phyloP scores from a whole-genome alignment of 345 rosid species.

The Turritis glabra region DNA sequence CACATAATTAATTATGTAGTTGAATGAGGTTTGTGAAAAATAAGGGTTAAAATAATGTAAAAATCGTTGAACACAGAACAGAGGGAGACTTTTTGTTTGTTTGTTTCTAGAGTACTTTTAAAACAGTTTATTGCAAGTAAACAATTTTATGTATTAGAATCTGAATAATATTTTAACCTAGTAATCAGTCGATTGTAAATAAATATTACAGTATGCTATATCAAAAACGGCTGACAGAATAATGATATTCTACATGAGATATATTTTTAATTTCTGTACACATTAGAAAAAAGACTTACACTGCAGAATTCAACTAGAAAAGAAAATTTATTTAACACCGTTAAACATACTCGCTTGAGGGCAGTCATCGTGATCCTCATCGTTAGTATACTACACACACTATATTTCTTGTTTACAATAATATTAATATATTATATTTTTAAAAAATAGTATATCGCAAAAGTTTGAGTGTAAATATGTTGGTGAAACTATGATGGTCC shows the following conservation, averaged over 20 bases:
- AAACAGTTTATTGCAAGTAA: not conserved
- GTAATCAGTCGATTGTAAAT: not conserved
- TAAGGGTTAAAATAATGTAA: not conserved
- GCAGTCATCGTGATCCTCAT: not conserved
- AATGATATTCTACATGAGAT: not conserved
- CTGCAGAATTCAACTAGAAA: not conserved
- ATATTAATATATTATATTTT: too few species aligned
- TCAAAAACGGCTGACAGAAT: not conserved
- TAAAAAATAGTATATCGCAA: not conserved
- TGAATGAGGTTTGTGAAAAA: not conserved
- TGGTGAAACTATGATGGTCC: slow-evolving; percentile 12
- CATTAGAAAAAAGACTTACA: not conserved
- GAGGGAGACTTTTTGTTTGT: not conserved
- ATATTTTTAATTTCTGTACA: not conserved
- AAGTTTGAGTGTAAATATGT: not conserved
- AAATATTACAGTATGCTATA: not conserved
- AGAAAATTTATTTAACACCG: rapidly evolving
- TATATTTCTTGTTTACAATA: too few species aligned
- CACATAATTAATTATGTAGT: not conserved
- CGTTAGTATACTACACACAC: not conserved
- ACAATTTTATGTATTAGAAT: not conserved
- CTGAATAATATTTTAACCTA: not conserved
- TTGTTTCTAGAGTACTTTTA: not conserved
- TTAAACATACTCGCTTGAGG: not conserved
- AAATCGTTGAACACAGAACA: not conserved